Conservation (phyloP, 2,329 filamentous ascomycete species). For the Coniochaeta hoffmannii region DNA sequence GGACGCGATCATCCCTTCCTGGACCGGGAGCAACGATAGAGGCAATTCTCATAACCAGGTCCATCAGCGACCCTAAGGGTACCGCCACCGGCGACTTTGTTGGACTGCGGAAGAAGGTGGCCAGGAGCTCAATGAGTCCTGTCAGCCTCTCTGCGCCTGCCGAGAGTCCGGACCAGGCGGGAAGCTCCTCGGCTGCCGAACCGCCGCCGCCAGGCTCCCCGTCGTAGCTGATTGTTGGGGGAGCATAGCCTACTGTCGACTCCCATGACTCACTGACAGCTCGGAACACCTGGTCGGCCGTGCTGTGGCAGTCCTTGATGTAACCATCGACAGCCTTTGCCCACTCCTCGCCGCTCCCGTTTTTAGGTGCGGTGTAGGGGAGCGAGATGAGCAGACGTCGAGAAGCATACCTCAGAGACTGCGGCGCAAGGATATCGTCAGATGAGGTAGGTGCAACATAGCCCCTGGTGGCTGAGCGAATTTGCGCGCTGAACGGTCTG, state of each 20-base stretch:
- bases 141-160: slow-evolving; percentile 64
- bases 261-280: slow-evolving; percentile 78
- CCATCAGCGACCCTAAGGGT: slow-evolving; percentile 59
- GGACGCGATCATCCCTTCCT: slow-evolving; percentile 41
- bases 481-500: slow-evolving; percentile 64
- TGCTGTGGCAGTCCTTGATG: slow-evolving; percentile 59
- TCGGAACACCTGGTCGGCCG: slow-evolving; percentile 71
- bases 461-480: slow-evolving; percentile 51
- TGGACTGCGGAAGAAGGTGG: slow-evolving; percentile 52
- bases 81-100: slow-evolving; percentile 61
- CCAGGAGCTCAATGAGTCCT: slow-evolving; percentile 58
- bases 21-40: slow-evolving; percentile 51
- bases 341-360: slow-evolving; percentile 73
- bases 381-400: slow-evolving; percentile 62
- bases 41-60: slow-evolving; percentile 63
- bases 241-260: slow-evolving; percentile 46
- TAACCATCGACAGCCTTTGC: slow-evolving; percentile 53
- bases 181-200: slow-evolving; percentile 43
- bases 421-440: slow-evolving; percentile 39
- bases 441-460: slow-evolving; percentile 59
- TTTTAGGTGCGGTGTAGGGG: slow-evolving; percentile 75
- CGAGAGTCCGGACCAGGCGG: slow-evolving; percentile 66
- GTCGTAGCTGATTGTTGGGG: slow-evolving; percentile 35
- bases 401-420: slow-evolving; percentile 47
- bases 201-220: slow-evolving; percentile 40